A percentile compares a stretch with the other conserved stretches of the same genome.
These are phyloP conservation scores for Fusarium floridanum DNA, from an alignment of 2,329 filamentous ascomycete genomes.

Conservation along the genomic window DNA sequence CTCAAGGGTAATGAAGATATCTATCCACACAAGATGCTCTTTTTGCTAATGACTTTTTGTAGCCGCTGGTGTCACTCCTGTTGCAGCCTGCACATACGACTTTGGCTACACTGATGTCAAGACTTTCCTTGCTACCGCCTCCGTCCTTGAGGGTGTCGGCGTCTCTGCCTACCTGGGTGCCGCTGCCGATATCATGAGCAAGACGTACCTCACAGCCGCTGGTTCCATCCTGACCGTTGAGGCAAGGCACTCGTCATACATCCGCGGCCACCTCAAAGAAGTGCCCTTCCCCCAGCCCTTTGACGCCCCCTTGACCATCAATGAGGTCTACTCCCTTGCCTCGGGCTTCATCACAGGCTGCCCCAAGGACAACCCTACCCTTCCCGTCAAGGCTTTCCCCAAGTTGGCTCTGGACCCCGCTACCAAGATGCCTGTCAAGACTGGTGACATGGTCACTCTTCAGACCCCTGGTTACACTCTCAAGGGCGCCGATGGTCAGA, in stretches of 20 bases:
- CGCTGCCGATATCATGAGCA: conserved; percentile 69
- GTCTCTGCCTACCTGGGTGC: conserved; percentile 75
- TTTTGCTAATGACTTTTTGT: not conserved
- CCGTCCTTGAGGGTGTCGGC: conserved; percentile 74
- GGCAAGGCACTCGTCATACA: conserved; percentile 72
- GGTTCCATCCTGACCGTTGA: conserved; percentile 74
- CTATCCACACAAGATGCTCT: not conserved
- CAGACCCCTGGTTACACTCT: conserved; percentile 45
- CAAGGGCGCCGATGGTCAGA: conserved; percentile 37
- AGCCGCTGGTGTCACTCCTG: conserved; percentile 62
- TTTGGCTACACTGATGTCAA: conserved; percentile 71
- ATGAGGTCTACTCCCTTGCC: conserved; percentile 75
- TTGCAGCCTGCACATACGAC: conserved; percentile 67
- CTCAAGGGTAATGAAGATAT: conserved; percentile 22
- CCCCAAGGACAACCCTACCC: conserved; percentile 64
- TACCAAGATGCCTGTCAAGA: conserved; percentile 40
- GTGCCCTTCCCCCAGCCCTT: conserved; percentile 70
- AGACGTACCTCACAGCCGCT: conserved; percentile 69
- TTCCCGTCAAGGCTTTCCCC: conserved; percentile 74
- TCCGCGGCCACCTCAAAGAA: conserved; percentile 63
- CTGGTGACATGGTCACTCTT: conserved; percentile 45
- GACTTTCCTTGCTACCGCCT: conserved; percentile 70
- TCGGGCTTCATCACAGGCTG: conserved; percentile 71
- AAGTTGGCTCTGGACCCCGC: conserved; percentile 53
- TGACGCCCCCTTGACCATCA: conserved; percentile 69